Base-by-base conservation (phyloP, 805 yeast genomes). In the Candida maris region DNA sequence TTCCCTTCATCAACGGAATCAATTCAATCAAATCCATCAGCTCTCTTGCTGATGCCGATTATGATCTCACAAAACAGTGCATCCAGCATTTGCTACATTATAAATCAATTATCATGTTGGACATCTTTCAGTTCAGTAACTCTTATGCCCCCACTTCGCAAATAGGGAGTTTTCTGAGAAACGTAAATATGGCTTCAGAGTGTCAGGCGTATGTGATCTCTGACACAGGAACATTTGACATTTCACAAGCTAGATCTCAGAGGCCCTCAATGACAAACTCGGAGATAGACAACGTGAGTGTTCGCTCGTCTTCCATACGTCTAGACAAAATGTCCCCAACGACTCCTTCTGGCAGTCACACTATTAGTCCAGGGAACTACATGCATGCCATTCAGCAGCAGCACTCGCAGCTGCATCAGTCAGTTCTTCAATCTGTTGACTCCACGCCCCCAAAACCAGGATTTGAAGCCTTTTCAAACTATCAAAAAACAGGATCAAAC, bases 11-110 rank as follows among this genome's bases (percentile, higher is more conserved):
- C 33, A 78, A 93, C 52, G 98, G 99, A 1, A 69, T 88, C 32
- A 91, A 91, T 56, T 85, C 93, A 5, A 77, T 93, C 14, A 70
- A 77, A 24, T 71, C 73, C 37, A 91, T 94, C 25, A 77, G 95
- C 14, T 76, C 77, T 34, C 60, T 88, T 34, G 86, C 96, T 2
- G 79, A 85, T 50, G 82, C 96, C 25, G 94, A 88, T 53, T 80
- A 79, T 46, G 66, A 71, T 14, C 66, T 91, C 34, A 86, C 95
- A 2, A 76, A 79, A 37, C 88, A 85, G 53, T 89, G 97, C 56
- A 79, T 94, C 24, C 94, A 85, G 59, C 97, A 93, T 62, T 67
- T 93, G 36, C 74, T 89, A 65, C 94, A 91, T 59, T 93, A 91
- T 62, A 81, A 81, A 46, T 85, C 97, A 49, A 79, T 93, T 20